Evolutionary conservation across 208 protist genomes (phyloP), one percentile per base, ranked within the genome.

Genomic region (Leishmania aethiopica): DNA sequence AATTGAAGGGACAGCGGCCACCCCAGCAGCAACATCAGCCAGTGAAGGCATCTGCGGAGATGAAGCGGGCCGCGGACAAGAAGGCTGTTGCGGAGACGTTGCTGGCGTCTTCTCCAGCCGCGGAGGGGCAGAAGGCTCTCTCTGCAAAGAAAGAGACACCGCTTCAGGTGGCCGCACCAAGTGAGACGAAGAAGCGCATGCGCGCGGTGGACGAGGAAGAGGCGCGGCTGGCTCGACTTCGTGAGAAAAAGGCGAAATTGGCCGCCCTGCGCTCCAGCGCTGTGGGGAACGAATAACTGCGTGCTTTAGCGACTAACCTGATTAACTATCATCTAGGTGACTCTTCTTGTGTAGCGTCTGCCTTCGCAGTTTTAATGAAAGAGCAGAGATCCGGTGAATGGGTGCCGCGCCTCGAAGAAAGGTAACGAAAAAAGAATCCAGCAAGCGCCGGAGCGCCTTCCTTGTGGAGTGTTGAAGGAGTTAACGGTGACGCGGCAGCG

Each of bases 171-270:
- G 64, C 69, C 0, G 49, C 77, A 40, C 25, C 62, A 42, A 35
- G 49, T n/a, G 86, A 85, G 78, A 71, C 25, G 70, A 85, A 82
- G 78, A 88, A 77, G 82, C 78, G 71, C 6, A 49, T 53, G 22
- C 84, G 75, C 40, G 82, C 40, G 19, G 84, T 76, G 51, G 84
- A 92, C 47, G 84, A 89, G 60, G 85, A 89, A 13, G 84, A 90
- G 59, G 85, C 80, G 51, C 85, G 88, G 47, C 86, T 89, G 60
- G 85, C 79, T 42, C 91, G 92, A 66, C 92, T 97, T 71, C 82
- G 85, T 35, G 89, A 87, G 75, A 97, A 96, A 79, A 95, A 93
- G 75, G 88, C 82, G 11, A 84, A 86, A 55, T 85, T 96, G 49
- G 85, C 84, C 15, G 78, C 89, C 42, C 89, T 94, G 28, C 91